Evolutionary conservation across 1,139 yeast genomes (phyloP).

Genomic region (Hansenula lynferdii): DNA sequence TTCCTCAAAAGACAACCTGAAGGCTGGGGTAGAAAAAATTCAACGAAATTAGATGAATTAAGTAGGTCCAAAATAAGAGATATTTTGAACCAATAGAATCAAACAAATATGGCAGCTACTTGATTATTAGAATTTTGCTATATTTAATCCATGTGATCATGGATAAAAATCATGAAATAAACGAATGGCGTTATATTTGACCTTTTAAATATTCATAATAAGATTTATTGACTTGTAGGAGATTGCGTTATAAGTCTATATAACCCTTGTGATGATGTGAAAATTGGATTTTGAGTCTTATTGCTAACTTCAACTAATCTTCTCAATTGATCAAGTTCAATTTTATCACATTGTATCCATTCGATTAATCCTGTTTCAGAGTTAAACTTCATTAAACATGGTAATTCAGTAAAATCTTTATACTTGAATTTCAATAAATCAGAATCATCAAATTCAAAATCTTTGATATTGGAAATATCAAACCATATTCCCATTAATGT

Average conservation of each 20-base stretch:
- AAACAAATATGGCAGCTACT: too few species aligned
- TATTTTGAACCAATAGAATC: constrained; percentile 2
- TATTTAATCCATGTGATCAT: too few species aligned
- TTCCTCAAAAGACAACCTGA: constrained; percentile 52
- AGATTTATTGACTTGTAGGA: background rate
- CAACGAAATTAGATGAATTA: constrained; percentile 17
- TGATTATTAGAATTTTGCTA: too few species aligned
- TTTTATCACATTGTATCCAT: background rate
- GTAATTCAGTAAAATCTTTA: constrained; percentile 2
- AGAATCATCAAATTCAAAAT: constrained; percentile 4
- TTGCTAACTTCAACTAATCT: constrained; percentile 6
- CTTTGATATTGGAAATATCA: constrained; percentile 4
- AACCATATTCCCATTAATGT: constrained; percentile 9
- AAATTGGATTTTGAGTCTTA: constrained; percentile 8
- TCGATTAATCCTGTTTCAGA: background rate
- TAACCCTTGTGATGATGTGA: background rate
- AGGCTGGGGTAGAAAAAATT: constrained; percentile 32
- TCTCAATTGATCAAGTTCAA: background rate
- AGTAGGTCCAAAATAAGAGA: constrained; percentile 7
- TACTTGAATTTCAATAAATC: constrained; percentile 4
- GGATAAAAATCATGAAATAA: too few species aligned
- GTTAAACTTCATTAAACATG: background rate
- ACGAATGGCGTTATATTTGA: too few species aligned
- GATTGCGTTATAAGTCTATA: background rate
- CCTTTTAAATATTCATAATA: background rate